Base-by-base conservation (phyloP, 257 asterid genomes). In the Ilex asprella region DNA sequence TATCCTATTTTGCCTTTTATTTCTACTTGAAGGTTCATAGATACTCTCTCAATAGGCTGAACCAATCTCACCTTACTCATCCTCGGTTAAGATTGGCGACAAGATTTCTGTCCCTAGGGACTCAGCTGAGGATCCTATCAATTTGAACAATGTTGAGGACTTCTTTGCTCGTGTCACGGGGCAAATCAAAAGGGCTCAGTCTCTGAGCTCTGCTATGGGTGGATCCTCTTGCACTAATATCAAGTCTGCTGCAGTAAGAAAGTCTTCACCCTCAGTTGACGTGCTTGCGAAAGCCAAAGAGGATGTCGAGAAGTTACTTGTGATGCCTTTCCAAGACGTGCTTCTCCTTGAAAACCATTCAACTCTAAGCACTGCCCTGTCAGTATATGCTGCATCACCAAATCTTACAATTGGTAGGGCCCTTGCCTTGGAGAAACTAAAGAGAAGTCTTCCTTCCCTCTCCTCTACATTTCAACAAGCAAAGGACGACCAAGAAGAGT, bases 171-270 rank as follows among this genome's bases (percentile, higher is more conserved):
- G 52, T 35, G 69, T 64, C 13, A 56, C 39, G 2, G 52, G 44
- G 12, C 56, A 64, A 55, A 55, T 55, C 30, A 64, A 44, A 56
- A 58, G 6, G 47, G 56, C 69, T 10, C 69, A 56, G 55, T 64
- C 21, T 30, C 44, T 55, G 30, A 58, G 62, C 31, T 64, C 30
- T 64, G 6, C 69, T 12, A 51, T 21, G 12, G 59, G 50, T 31
- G 61, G 55, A 21, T 64, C 56, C 30, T 56, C 69, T 29, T 3
- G 61, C 10, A 4, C n/a, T 9, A 29, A 64, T 1, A 31, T 39
- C 16, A 56, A 55, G 6, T 31, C 2, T 12, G 52, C 43, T 0
- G 16, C 60, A 12, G 2, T n/a, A 1, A 11, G 27, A 35, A 21
- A 21, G 60, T 35, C 41, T 50, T 10, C 55, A 39, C 32, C 47